Evolutionary conservation across 148 eudicot genomes (phyloP), one percentile per base, ranked within the genome.

Genomic region (Dysphania ambrosioides): DNA sequence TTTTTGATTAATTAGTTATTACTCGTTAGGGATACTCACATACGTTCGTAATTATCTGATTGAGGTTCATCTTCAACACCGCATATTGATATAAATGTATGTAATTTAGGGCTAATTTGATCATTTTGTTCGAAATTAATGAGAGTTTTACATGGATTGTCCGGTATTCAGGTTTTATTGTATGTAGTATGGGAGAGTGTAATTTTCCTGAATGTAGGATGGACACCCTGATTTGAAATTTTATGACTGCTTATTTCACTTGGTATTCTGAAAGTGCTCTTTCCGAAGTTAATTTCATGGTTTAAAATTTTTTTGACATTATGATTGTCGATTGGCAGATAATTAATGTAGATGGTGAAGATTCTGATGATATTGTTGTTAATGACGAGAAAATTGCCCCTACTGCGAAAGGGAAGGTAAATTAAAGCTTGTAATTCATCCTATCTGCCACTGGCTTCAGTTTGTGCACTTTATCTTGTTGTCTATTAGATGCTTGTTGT

Each of bases 341-440:
- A 68, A 87, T 88, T 42, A 81, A 84, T 71, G 75, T 89, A 53
- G 97, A 90, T 70, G 85, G 85, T 77, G 92, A 86, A 68, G 90
- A 83, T 80, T 61, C 78, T 9, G 80, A 76, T 38, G 90, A 84
- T 78, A 57, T 86, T 58, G 74, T 82, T 79, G 34, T 84, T 47
- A 68, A 78, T 64, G 88, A 80, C 44, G 80, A 75, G 71, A 86
- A 73, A 63, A 34, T 73, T 75, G 81, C 72, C 16, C 41, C 78
- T 30, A 62, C 66, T 34, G 81, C 76, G 73, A 88, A 87, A 78
- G 89, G 87, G 44, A 91, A 89, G 91, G 91, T 89, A 86, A 79
- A 18, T 57, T 65, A 36, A 74, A 69, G 56, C 31, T 51, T 62
- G 34, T 62, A 31, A 40, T n/a, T 72, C 47, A 5, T 18, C 9